These are phyloP conservation scores for Theobroma cacao DNA, from an alignment of 345 rosid species.

Conservation along the genomic window DNA sequence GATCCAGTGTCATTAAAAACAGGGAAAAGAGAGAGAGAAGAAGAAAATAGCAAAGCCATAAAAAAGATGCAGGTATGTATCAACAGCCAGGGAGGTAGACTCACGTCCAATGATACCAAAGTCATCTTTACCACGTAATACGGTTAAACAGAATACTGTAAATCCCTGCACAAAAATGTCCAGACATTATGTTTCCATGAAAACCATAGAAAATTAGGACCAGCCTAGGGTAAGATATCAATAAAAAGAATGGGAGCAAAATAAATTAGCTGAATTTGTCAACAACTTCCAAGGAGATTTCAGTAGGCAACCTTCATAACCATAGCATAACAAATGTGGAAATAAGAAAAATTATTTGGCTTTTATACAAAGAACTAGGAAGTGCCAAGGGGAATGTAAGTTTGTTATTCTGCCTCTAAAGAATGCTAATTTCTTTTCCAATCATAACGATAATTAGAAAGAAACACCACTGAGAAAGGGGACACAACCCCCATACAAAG, in stretches of 20 bases:
- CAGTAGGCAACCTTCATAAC: background rate
- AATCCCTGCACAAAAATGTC: constrained; percentile 22
- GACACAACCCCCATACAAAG: background rate
- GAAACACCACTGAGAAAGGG: background rate
- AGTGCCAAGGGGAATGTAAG: background rate
- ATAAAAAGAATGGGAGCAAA: background rate
- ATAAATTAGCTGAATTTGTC: background rate
- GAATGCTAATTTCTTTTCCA: background rate
- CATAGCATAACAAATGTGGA: background rate
- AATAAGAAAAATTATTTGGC: background rate
- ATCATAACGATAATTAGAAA: background rate
- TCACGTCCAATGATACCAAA: constrained; percentile 39
- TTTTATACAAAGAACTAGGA: background rate
- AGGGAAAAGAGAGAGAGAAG: background rate
- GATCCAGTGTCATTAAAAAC: background rate
- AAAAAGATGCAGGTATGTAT: background rate
- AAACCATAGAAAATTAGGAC: background rate
- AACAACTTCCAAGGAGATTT: background rate
- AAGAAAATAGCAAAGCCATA: background rate
- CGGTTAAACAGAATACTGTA: constrained; percentile 26
- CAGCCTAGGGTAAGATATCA: background rate
- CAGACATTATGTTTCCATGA: background rate
- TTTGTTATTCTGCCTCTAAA: background rate
- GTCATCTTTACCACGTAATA: constrained; percentile 16
- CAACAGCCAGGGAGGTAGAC: background rate